Percentiles rank a stretch among this genome's conserved stretches.
phyloP scores from a whole-genome alignment of 2,329 filamentous ascomycete genomes.

The Drechslerella dactyloides region DNA sequence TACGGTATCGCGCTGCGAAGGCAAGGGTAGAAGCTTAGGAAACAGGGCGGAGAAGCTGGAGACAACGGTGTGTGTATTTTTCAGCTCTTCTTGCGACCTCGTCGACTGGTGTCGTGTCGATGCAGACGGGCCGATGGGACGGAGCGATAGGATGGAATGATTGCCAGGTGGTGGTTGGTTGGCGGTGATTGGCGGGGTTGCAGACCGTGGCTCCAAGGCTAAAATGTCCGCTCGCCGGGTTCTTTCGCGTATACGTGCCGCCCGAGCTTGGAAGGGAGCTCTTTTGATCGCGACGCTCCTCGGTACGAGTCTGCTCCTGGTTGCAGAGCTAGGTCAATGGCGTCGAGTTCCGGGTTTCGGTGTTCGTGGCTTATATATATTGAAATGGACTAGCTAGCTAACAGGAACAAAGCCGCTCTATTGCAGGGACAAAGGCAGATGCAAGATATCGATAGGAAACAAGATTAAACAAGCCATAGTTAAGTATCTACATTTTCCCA shows the following conservation, averaged over 20 bases:
- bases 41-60: background rate
- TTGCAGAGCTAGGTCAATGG: background rate
- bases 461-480: background rate
- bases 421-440: slow-evolving; percentile 14
- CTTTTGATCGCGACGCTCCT: too few species aligned
- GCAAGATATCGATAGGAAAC: slow-evolving; percentile 5
- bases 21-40: background rate
- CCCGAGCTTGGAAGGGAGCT: background rate
- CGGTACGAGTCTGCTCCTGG: too few species aligned
- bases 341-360: background rate
- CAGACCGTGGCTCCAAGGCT: background rate
- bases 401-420: slow-evolving; percentile 25
- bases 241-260: background rate
- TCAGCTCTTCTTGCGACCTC: background rate
- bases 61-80: background rate
- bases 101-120: background rate
- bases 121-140: background rate
- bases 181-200: slow-evolving; percentile 42
- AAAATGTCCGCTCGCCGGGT: slow-evolving; percentile 33
- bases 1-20: background rate
- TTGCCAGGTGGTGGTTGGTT: slow-evolving; percentile 3
- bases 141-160: background rate
- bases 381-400: slow-evolving; percentile 3
- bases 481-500: slow-evolving; percentile 29
- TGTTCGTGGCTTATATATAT: background rate